Conservation (phyloP, 345 rosid genomes). For the Combretum micranthum region DNA sequence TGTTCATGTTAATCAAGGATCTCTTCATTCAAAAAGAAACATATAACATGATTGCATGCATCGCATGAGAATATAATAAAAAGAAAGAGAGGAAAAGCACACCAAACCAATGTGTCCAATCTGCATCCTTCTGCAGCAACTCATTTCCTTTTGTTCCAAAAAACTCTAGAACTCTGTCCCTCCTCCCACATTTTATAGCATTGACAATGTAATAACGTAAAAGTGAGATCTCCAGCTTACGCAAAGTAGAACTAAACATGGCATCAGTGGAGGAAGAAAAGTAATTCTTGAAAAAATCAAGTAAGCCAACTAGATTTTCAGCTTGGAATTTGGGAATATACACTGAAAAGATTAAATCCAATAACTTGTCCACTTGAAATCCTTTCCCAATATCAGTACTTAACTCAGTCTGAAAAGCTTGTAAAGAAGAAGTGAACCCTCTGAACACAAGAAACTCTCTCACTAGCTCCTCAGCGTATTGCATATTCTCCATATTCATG, state of each 20-base stretch:
- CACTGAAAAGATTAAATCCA: slow-evolving; percentile 47
- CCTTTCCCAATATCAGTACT: slow-evolving; percentile 57
- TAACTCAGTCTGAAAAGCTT: slow-evolving; percentile 50
- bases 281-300: slow-evolving; percentile 47
- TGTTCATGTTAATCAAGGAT: neutral
- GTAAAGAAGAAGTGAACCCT: slow-evolving; percentile 55
- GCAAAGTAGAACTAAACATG: slow-evolving; percentile 26
- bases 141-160: slow-evolving; percentile 44
- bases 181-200: slow-evolving; percentile 38
- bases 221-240: slow-evolving; percentile 43
- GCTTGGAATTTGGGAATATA: slow-evolving; percentile 55
- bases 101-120: slow-evolving; percentile 72
- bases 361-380: slow-evolving; percentile 48
- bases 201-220: slow-evolving; percentile 40
- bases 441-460: slow-evolving; percentile 61
- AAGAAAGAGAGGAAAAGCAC: slow-evolving; percentile 14
- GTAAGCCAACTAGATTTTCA: slow-evolving; percentile 37
- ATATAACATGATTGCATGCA: neutral
- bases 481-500: slow-evolving; percentile 56
- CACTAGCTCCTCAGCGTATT: slow-evolving; percentile 60
- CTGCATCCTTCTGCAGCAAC: slow-evolving; percentile 33
- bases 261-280: slow-evolving; percentile 39
- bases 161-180: slow-evolving; percentile 52
- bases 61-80: neutral
- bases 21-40: neutral